Percentiles rank a stretch among this genome's conserved stretches.
These are phyloP conservation scores for Ophiostoma sp. DNA, from an alignment of 2,329 filamentous ascomycete species.

Conservation along the genomic window DNA sequence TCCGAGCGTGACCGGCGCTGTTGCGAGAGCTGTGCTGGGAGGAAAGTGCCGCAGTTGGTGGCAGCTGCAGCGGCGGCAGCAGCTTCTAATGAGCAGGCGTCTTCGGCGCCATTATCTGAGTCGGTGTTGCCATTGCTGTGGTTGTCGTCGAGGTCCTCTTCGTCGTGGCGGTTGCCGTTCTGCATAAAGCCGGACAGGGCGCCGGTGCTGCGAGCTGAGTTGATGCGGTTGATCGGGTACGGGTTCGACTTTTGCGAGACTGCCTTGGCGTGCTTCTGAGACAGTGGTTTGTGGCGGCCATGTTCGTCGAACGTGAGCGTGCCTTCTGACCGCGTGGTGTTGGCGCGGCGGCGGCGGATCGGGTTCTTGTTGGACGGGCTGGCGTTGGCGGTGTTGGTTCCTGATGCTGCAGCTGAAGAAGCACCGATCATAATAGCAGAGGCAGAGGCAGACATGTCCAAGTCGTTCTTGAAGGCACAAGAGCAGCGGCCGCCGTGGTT, in stretches of 20 bases:
- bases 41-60: constrained; percentile 29
- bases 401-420: neutral
- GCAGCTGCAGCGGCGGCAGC: constrained; percentile 40
- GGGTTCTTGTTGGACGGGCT: constrained; percentile 41
- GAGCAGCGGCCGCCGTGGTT: constrained; percentile 68
- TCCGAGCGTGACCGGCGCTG: constrained; percentile 62
- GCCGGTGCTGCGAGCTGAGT: constrained; percentile 56
- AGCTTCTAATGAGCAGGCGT: constrained; percentile 5
- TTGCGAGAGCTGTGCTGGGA: constrained; percentile 32
- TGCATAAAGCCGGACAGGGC: constrained; percentile 42
- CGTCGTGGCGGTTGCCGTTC: constrained; percentile 36
- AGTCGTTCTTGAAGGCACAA: constrained; percentile 65
- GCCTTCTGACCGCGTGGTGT: constrained; percentile 63
- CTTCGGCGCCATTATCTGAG: constrained; percentile 29
- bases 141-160: constrained; percentile 39
- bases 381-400: constrained; percentile 31
- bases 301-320: constrained; percentile 62
- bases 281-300: constrained; percentile 61
- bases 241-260: constrained; percentile 62
- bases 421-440: neutral
- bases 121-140: constrained; percentile 24
- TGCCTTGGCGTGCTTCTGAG: constrained; percentile 60
- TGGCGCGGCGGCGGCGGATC: constrained; percentile 44
- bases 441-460: constrained; percentile 45
- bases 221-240: constrained; percentile 60